Evolutionary conservation across 2,329 filamentous ascomycete species (phyloP).

Genomic region (Fusarium sp.): DNA sequence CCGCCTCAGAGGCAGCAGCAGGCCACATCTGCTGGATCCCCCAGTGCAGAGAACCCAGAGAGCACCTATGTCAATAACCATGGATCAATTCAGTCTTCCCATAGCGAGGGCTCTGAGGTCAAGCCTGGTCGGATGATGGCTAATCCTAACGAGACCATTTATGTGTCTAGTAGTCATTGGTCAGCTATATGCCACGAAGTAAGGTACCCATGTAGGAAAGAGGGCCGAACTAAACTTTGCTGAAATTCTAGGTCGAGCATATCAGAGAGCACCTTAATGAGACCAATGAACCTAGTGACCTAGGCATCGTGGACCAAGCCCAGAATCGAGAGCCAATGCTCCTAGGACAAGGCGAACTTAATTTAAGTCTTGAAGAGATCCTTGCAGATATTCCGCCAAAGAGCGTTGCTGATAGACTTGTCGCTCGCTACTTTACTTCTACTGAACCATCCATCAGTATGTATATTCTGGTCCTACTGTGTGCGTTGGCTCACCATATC

Average conservation of each 20-base stretch:
- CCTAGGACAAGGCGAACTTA: conserved; percentile 4
- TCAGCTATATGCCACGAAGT: conserved; percentile 39
- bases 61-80: not conserved
- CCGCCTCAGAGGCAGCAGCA: conserved; percentile 7
- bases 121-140: conserved; percentile 34
- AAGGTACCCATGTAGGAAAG: accelerated
- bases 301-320: conserved; percentile 8
- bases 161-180: conserved; percentile 44
- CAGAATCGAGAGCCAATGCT: conserved; percentile 29
- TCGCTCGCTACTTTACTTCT: conserved; percentile 38
- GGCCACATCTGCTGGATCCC: not conserved
- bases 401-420: conserved; percentile 28
- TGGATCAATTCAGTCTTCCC: conserved; percentile 5
- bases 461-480: accelerated
- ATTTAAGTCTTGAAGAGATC: conserved; percentile 19
- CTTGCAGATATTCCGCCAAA: conserved; percentile 35
- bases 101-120: conserved; percentile 1
- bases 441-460: conserved; percentile 35
- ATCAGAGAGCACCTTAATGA: conserved; percentile 31
- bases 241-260: conserved; percentile 21
- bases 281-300: not conserved
- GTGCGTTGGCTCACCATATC: not conserved
- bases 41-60: conserved; percentile 1
- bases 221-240: not conserved
- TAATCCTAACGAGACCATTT: conserved; percentile 38